Conservation (phyloP, 345 rosid species). For the Clarkia xantiana region DNA sequence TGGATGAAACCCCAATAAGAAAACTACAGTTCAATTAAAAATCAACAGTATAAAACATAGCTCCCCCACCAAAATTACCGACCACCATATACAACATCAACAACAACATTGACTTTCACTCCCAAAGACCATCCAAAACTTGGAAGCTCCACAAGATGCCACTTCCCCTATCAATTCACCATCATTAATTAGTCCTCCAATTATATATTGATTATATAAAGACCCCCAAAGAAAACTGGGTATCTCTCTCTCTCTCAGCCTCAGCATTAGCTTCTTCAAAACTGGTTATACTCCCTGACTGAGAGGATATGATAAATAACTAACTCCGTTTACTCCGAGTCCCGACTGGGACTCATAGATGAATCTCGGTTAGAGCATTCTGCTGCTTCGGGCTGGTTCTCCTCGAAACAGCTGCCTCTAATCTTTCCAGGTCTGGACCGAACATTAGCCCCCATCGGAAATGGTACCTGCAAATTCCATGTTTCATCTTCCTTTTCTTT, state of each 20-base stretch:
- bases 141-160: constrained; percentile 24
- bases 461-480: constrained; percentile 36
- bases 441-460: constrained; percentile 46
- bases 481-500: too few relatives aligned
- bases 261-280: too few relatives aligned
- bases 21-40: too few relatives aligned
- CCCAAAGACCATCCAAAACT: constrained; percentile 21
- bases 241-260: too few relatives aligned
- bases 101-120: not conserved
- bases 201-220: too few relatives aligned
- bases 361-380: constrained; percentile 10
- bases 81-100: too few relatives aligned
- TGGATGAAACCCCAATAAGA: not conserved
- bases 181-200: too few relatives aligned
- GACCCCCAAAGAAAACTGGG: too few relatives aligned
- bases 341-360: constrained; percentile 19
- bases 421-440: constrained; percentile 37
- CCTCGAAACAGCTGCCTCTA: constrained; percentile 14
- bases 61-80: too few relatives aligned
- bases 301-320: too few relatives aligned
- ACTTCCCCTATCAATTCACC: not conserved
- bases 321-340: constrained; percentile 15
- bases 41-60: too few relatives aligned
- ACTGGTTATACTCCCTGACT: too few relatives aligned
- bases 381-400: constrained; percentile 23